A percentile compares a stretch with the other conserved stretches of the same genome.
Evolutionary conservation across 2,329 filamentous ascomycete genomes (phyloP).

Genomic region (Mycosphaerelloides madeirae): DNA sequence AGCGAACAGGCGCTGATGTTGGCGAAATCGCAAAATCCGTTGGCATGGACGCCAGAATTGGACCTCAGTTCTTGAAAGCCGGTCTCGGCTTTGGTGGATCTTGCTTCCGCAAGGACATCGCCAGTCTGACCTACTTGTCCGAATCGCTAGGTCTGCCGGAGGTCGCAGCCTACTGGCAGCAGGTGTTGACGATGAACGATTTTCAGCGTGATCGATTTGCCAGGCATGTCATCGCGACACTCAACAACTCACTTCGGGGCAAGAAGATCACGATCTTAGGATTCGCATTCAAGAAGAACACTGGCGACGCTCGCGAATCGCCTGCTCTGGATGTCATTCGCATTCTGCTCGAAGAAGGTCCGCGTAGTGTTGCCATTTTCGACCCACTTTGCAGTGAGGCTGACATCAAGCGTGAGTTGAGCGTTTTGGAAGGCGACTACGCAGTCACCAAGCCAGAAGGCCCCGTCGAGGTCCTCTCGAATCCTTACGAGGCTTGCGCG

Average conservation of each 20-base stretch:
- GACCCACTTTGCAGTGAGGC: conserved; percentile 49
- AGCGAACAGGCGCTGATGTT: conserved; percentile 69
- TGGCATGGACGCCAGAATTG: conserved; percentile 62
- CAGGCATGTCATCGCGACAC: conserved; percentile 57
- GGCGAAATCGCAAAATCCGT: conserved; percentile 57
- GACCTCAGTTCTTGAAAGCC: conserved; percentile 66
- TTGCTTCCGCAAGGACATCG: conserved; percentile 75
- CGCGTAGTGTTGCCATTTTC: conserved; percentile 58
- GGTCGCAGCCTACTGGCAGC: conserved; percentile 69
- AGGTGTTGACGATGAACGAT: conserved; percentile 70
- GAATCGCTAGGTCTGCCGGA: conserved; percentile 64
- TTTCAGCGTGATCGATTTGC: conserved; percentile 66
- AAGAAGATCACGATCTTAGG: conserved; percentile 70
- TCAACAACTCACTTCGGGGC: conserved; percentile 63
- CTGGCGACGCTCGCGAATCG: conserved; percentile 67
- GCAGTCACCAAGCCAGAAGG: conserved; percentile 20
- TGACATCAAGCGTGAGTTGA: conserved; percentile 29
- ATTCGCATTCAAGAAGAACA: conserved; percentile 77
- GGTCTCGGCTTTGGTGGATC: conserved; percentile 72
- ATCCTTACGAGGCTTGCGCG: conserved; percentile 29
- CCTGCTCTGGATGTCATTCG: conserved; percentile 64
- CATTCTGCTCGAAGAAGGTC: conserved; percentile 56
- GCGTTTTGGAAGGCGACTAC: conserved; percentile 11
- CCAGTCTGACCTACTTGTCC: conserved; percentile 68
- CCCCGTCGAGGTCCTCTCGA: conserved; percentile 23